Evolutionary conservation across 2,329 filamentous ascomycete genomes (phyloP), one percentile per base, ranked within the genome.

Genomic region (Alternaria brassicicola): DNA sequence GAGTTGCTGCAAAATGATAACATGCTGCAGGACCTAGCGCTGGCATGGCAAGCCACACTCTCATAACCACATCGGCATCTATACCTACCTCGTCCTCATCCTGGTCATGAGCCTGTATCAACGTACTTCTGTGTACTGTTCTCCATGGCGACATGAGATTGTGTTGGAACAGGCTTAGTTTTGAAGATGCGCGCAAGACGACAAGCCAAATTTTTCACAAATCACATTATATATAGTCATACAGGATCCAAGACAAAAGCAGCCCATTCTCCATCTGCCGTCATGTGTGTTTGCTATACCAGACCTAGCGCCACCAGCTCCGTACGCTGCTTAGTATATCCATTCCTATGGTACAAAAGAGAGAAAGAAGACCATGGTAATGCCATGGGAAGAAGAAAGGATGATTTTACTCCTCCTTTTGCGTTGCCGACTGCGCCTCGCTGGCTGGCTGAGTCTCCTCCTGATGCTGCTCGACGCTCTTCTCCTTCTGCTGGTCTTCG

Each of bases 401-500:
- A 41, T 9, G 13, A 30, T 15, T 36, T 54, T 63, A 67, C 64
- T 72, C 67, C 46, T 68, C 57, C 8, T 49, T 25, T 41, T 55
- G 43, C 13, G 77, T 78, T 7, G 76, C 76, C 13, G 70, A 74
- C 52, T 76, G 65, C 31, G 67, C 74, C 57, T 79, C 77, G 51
- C 75, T 78, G 17, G 74, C 78, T 38, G 78, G 78, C 62, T 75
- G 75, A 4, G 73, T 70, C n/a, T 72, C 69, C 54, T 72, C 68
- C 39, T 68, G 68, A 53, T 71, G 62, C 39, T 72, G 69, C 57
- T 78, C 74, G n/a, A 79, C 71, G 43, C 72, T 78, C 70, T 73
- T 73, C 73, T 83, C 81, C 73, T 82, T 82, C 58, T 69, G 64
- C 56, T 79, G 52, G 64, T 82, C 81, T 31, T 76, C 78, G 6